Base-by-base conservation (phyloP, 768 basidiomycete genomes). In the Arthromyces matolae region DNA sequence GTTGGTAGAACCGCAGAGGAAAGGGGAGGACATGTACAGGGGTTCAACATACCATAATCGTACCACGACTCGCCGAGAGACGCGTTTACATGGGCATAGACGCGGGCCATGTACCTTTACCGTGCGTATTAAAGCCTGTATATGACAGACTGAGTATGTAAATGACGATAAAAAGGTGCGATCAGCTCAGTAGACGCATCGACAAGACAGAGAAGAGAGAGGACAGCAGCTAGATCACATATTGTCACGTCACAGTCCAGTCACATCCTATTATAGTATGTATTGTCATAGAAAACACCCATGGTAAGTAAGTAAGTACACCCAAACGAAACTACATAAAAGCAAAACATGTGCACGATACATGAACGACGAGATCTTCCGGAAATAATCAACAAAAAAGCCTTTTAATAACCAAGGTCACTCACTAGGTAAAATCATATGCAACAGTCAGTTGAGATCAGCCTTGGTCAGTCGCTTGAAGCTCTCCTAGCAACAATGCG, bases 401-500 rank as follows among this genome's bases (percentile, higher is more conserved):
- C 27, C 40, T 36, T 18, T 13, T 12, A 8, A 35, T 25, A 14
- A 31, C 3, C 16, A 14, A 8, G 39, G 34, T 6, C 6, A 44
- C 34, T 50, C 32, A 42, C 37, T 45, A 28, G 9, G 32, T 33
- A 31, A 49, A n/a, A n/a, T n/a, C n/a, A n/a, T n/a, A n/a, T n/a
- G n/a, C n/a, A n/a, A n/a, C n/a, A n/a, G n/a, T n/a, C n/a, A n/a
- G n/a, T n/a, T n/a, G n/a, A n/a, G n/a, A n/a, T n/a, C n/a, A 39
- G 23, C 62, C 63, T 44, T 66, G 65, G 50, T 72, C 77, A 36
- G 73, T 74, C 10, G 77, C 74, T 59, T 81, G 78, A 37, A 89
- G 63, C 52, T 77, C 75, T 42, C 83, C 78, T 37, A 95, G 73
- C 45, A 93, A 80, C 27, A 81, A 70, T 3, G 89, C 79, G 29